Evolutionary conservation across 2,329 filamentous ascomycete species (phyloP), one percentile per base, ranked within the genome.

Genomic region (Aspergillus versicolor): DNA sequence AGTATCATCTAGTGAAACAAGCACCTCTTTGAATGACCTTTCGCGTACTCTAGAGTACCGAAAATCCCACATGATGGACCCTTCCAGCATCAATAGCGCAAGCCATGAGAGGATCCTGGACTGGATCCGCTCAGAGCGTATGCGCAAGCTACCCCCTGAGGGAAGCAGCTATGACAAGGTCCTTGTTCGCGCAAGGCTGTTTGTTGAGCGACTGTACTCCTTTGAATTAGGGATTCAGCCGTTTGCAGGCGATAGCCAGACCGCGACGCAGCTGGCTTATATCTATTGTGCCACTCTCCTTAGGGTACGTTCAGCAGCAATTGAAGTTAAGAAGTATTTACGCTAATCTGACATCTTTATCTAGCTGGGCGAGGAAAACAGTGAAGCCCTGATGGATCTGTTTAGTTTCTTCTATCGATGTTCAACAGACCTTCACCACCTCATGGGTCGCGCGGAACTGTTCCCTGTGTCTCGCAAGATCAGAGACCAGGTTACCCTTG

Each of bases 401-500:
- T 84, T 84, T 58, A 77, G 75, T 2, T 75, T 83, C 53, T 80
- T 84, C 60, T 82, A 82, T 68, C 77, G 78, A 56, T 67, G 76
- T 69, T 67, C 78, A 65, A 42, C 69, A 74, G 54, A 73, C 66
- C 3, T 76, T 74, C 54, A 76, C 64, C 54, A 74, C 52, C 71
- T 79, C 0, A 72, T 83, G 12, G 64, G 82, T 52, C 76, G 79
- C 12, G 75, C 78, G 11, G 75, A 79, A 54, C 63, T 82, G 1
- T 74, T 83, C 46, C 65, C 70, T n/a, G 73, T 78, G 5, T 78
- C 78, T 5, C 68, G 75, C 17, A 74, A 80, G 24, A 77, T 81
- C 51, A 78, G 77, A 43, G 75, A 79, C 53, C 77, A 81, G 59
- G 70, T 83, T 1, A 67, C 69, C 17, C 61, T 72, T 12, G 73